phyloP scores from a whole-genome alignment of 495 filamentous ascomycete genomes.

The Glonium stellatum region DNA sequence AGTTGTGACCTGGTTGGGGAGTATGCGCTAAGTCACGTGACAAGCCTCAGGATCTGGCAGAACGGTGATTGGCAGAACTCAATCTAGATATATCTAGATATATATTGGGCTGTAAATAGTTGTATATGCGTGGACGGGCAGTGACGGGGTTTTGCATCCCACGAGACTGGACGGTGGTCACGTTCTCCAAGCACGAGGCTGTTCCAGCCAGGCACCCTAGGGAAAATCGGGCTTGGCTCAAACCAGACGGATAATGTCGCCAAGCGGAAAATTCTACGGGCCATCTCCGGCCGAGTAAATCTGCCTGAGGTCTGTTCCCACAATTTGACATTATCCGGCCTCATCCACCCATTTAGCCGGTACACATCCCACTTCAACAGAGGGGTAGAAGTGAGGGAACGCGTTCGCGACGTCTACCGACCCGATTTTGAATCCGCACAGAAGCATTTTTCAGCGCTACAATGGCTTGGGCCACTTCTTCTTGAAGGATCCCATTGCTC shows the following conservation, averaged over 20 bases:
- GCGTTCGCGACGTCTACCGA: not conserved
- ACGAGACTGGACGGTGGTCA: not conserved
- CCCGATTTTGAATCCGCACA: not conserved
- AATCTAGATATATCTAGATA: not conserved
- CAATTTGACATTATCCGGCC: not conserved
- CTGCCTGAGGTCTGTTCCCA: not conserved
- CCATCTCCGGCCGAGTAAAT: not conserved
- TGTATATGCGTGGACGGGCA: too few relatives aligned
- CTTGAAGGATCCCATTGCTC: too few relatives aligned
- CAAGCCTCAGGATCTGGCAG: not conserved
- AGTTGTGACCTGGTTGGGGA: not conserved
- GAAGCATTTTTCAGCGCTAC: not conserved
- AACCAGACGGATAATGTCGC: too few relatives aligned
- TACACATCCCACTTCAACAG: not conserved
- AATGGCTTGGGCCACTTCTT: not conserved
- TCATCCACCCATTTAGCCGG: not conserved
- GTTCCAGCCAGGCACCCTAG: too few relatives aligned
- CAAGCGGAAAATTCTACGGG: not conserved
- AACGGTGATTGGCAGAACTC: not conserved
- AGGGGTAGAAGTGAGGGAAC: not conserved
- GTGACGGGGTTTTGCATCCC: not conserved
- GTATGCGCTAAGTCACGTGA: not conserved
- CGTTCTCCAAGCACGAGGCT: not conserved
- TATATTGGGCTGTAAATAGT: too few relatives aligned
- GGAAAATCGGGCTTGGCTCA: too few relatives aligned